phyloP scores from a whole-genome alignment of 139 green algal species.

The Zygnema cylindricum region DNA sequence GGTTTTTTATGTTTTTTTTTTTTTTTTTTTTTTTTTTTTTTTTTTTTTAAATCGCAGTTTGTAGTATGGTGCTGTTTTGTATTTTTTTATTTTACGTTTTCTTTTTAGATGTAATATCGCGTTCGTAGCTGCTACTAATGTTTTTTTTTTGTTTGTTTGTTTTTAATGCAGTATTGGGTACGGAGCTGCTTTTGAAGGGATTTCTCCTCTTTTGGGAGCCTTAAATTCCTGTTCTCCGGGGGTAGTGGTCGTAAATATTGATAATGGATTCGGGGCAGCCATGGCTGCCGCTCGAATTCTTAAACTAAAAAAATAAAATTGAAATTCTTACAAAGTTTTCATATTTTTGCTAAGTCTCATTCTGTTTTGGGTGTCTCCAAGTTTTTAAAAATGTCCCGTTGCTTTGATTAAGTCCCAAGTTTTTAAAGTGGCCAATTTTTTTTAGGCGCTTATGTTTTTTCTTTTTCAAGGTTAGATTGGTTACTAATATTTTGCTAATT shows the following conservation, averaged over 20 bases:
- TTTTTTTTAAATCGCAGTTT: not conserved
- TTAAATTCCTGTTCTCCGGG: constrained; percentile 72
- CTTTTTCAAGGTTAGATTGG: too few species aligned
- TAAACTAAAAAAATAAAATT: too few species aligned
- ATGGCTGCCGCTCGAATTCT: constrained; percentile 46
- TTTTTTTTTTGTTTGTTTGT: not conserved
- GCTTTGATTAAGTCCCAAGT: too few species aligned
- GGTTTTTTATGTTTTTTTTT: not conserved
- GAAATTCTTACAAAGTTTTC: too few species aligned
- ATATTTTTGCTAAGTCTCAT: too few species aligned
- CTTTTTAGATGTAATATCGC: too few species aligned
- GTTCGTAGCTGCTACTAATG: not conserved
- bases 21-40: not conserved
- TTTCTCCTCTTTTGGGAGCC: constrained; percentile 64
- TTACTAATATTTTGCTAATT: too few species aligned
- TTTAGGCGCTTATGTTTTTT: too few species aligned
- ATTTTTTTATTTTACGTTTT: not conserved
- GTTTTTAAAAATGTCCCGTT: too few species aligned
- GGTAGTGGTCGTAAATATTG: constrained; percentile 82
- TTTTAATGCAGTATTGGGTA: constrained; percentile 71
- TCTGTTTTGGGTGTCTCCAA: too few species aligned
- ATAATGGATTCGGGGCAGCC: constrained; percentile 68
- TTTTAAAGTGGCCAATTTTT: too few species aligned
- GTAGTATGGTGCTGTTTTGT: not conserved
- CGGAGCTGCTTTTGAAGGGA: constrained; percentile 70